These are phyloP conservation scores for Hypoxylon lienhwacheense DNA, from an alignment of 495 filamentous ascomycete species.

Conservation along the genomic window DNA sequence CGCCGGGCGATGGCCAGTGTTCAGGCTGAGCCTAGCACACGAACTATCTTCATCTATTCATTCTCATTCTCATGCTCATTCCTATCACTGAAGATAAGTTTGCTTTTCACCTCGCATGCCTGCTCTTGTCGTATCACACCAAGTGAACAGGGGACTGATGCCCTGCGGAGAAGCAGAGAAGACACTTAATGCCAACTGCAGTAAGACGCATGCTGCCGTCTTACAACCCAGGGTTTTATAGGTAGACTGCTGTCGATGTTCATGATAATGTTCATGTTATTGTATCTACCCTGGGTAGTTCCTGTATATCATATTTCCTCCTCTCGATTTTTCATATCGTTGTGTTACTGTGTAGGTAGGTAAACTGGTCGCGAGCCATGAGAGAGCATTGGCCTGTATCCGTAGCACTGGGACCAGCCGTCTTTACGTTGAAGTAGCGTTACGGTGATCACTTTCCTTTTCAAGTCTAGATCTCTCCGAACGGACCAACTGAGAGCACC, in stretches of 20 bases:
- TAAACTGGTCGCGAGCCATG: conserved; percentile 4
- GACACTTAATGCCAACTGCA: conserved; percentile 25
- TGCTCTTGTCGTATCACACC: conserved; percentile 13
- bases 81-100: too few relatives aligned
- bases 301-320: too few relatives aligned
- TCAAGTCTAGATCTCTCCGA: conserved; percentile 28
- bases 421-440: conserved; percentile 24
- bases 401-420: conserved; percentile 35
- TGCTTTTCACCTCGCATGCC: too few relatives aligned
- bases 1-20: conserved; percentile 12
- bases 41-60: conserved; percentile 24
- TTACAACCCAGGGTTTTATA: conserved; percentile 7
- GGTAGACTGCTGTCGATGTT: conserved; percentile 5
- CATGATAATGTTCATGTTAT: too few relatives aligned
- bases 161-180: conserved; percentile 32
- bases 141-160: conserved; percentile 26
- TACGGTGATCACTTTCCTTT: conserved; percentile 27
- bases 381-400: conserved; percentile 26
- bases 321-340: too few relatives aligned
- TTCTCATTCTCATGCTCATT: background rate
- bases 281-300: too few relatives aligned
- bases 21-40: conserved; percentile 6
- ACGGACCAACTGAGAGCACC: conserved; percentile 20
- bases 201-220: conserved; percentile 20
- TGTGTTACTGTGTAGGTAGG: conserved; percentile 3